A percentile compares a stretch with the other conserved stretches of the same genome.
These are phyloP conservation scores for Xylariomycetidae sp. DNA, from an alignment of 2,329 filamentous ascomycete species.

Conservation along the genomic window DNA sequence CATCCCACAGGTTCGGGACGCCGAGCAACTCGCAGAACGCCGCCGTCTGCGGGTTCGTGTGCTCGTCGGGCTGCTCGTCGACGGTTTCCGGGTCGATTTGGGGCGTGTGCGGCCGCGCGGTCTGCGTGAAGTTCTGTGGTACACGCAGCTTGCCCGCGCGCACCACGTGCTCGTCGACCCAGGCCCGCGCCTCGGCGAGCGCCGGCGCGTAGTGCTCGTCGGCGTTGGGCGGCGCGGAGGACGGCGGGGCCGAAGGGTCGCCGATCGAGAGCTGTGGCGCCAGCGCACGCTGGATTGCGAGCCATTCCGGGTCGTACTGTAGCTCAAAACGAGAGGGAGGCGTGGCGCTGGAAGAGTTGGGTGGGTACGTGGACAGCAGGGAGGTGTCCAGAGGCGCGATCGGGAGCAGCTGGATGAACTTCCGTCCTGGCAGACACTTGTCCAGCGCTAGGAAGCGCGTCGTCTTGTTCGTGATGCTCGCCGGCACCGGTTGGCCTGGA, in stretches of 20 bases:
- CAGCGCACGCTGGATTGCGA: slow-evolving; percentile 85
- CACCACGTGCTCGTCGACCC: slow-evolving; percentile 75
- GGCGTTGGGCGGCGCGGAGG: slow-evolving; percentile 49
- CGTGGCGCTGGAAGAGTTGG: slow-evolving; percentile 3
- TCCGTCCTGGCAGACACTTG: slow-evolving; percentile 74
- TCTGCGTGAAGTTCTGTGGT: slow-evolving; percentile 71
- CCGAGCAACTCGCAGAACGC: slow-evolving; percentile 72
- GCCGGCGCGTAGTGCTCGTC: slow-evolving; percentile 65
- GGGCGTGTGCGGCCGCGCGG: slow-evolving; percentile 64
- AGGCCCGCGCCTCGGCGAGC: slow-evolving; percentile 65
- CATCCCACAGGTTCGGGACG: slow-evolving; percentile 70
- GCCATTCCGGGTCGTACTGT: slow-evolving; percentile 89
- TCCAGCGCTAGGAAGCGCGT: slow-evolving; percentile 87
- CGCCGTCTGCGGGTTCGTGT: slow-evolving; percentile 81
- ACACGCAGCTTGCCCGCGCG: slow-evolving; percentile 55
- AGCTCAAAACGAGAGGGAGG: slow-evolving; percentile 49
- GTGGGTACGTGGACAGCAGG: slow-evolving; percentile 13
- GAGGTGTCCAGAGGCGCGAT: slow-evolving; percentile 43
- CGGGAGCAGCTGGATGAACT: slow-evolving; percentile 76
- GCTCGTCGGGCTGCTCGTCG: slow-evolving; percentile 63
- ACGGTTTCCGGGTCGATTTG: slow-evolving; percentile 50
- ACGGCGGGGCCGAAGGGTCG: slow-evolving; percentile 44
- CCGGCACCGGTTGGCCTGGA: slow-evolving; percentile 59
- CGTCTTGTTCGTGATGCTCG: slow-evolving; percentile 67
- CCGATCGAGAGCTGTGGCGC: slow-evolving; percentile 59